A percentile compares a stretch with the other conserved stretches of the same genome.
These are phyloP conservation scores for Penicillium pulvis DNA, from an alignment of 495 filamentous ascomycete genomes.

Conservation along the genomic window DNA sequence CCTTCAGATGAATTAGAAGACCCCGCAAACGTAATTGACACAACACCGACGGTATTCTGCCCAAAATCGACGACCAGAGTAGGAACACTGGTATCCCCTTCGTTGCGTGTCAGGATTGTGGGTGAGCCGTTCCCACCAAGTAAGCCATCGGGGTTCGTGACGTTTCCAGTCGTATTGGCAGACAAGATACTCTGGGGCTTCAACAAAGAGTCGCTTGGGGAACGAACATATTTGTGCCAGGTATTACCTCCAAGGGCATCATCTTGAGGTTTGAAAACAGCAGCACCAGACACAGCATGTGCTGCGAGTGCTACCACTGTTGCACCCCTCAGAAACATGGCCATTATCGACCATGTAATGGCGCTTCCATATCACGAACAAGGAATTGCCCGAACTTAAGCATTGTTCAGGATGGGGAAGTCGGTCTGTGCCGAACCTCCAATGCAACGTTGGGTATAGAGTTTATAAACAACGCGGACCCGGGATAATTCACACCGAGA, in stretches of 20 bases:
- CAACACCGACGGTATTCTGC: slow-evolving; percentile 42
- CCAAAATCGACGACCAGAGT: slow-evolving; percentile 47
- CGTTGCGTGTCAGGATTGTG: slow-evolving; percentile 14
- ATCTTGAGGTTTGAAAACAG: not conserved
- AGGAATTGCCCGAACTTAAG: not conserved
- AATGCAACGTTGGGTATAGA: slow-evolving; percentile 12
- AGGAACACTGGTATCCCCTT: slow-evolving; percentile 8
- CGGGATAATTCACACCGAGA: slow-evolving; percentile 11
- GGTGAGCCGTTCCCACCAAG: slow-evolving; percentile 3
- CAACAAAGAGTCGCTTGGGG: slow-evolving; percentile 8
- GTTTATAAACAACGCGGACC: not conserved
- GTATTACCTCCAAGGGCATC: not conserved
- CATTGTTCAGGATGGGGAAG: slow-evolving; percentile 1
- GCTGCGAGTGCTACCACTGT: not conserved
- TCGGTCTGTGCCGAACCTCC: not conserved
- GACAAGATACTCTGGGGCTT: slow-evolving; percentile 11
- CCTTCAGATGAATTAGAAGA: slow-evolving; percentile 24
- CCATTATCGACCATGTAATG: not conserved
- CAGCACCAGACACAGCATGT: slow-evolving; percentile 3
- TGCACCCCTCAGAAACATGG: not conserved
- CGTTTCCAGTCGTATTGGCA: slow-evolving; percentile 8
- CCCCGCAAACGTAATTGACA: slow-evolving; percentile 31
- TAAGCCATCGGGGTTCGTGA: slow-evolving; percentile 10
- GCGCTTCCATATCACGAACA: not conserved
- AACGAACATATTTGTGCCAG: slow-evolving; percentile 19